Conservation (phyloP, 2,329 filamentous ascomycete species). For the Paecilomyces dactylethromorphus region DNA sequence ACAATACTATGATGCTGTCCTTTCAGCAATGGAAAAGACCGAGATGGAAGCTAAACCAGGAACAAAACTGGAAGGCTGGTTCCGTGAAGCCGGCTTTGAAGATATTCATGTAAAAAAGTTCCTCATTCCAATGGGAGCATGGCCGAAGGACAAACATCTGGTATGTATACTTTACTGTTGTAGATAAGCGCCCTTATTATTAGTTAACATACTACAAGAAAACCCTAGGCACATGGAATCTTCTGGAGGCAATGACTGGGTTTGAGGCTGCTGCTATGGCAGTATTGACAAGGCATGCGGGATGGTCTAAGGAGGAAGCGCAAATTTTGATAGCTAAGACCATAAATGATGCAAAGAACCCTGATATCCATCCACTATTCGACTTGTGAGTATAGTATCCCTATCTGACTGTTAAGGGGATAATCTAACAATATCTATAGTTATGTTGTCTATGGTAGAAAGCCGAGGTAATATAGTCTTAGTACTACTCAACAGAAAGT, state of each 20-base stretch:
- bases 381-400: constrained; percentile 3
- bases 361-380: background rate
- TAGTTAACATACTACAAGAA: background rate
- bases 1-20: background rate
- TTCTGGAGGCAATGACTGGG: background rate
- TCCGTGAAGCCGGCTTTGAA: no score
- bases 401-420: no score
- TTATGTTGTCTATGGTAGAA: no score
- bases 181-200: background rate
- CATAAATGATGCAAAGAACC: background rate
- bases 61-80: constrained; percentile 7
- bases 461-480: no score
- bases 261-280: constrained; percentile 1
- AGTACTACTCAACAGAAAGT: no score
- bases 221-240: background rate
- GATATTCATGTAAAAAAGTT: no score
- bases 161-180: background rate
- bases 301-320: background rate
- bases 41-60: background rate
- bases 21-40: background rate
- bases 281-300: background rate
- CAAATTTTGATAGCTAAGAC: background rate
- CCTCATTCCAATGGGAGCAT: no score
- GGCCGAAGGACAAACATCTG: background rate
- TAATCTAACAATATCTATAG: no score